Conservation (phyloP, 345 rosid species). For the Murraya paniculata region DNA sequence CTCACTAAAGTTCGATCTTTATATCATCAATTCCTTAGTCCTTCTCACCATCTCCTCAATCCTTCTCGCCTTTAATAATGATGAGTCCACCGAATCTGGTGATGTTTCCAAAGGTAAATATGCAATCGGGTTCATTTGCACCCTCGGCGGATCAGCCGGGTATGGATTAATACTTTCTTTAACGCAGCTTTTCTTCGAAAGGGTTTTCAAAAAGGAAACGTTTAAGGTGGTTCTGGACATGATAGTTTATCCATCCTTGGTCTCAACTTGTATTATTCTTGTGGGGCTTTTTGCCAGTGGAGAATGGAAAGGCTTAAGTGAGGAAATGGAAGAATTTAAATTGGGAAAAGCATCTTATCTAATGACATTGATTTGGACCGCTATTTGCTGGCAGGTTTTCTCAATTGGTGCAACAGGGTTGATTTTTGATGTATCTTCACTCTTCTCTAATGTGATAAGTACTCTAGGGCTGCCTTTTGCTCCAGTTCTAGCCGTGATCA, state of each 20-base stretch:
- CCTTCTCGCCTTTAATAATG: constrained; percentile 32
- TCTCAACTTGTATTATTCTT: constrained; percentile 17
- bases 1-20: constrained; percentile 41
- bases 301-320: constrained; percentile 30
- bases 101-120: constrained; percentile 19
- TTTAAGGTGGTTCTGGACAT: constrained; percentile 31
- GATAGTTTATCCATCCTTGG: constrained; percentile 25
- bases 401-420: constrained; percentile 29
- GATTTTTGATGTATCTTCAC: constrained; percentile 38
- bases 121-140: constrained; percentile 40
- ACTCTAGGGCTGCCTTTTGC: constrained; percentile 32
- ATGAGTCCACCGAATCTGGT: constrained; percentile 14
- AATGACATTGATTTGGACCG: constrained; percentile 34
- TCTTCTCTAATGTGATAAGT: constrained; percentile 37
- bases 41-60: constrained; percentile 43
- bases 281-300: constrained; percentile 47
- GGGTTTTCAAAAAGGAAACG: constrained; percentile 23
- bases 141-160: constrained; percentile 22
- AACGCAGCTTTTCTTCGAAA: constrained; percentile 9
- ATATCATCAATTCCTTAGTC: constrained; percentile 32
- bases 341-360: constrained; percentile 32
- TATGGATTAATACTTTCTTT: constrained; percentile 20
- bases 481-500: constrained; percentile 35
- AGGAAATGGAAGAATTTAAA: constrained; percentile 34
- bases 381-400: constrained; percentile 34